phyloP scores from a whole-genome alignment of 2,329 filamentous ascomycete species.

The Pseudogymnoascus sp. region DNA sequence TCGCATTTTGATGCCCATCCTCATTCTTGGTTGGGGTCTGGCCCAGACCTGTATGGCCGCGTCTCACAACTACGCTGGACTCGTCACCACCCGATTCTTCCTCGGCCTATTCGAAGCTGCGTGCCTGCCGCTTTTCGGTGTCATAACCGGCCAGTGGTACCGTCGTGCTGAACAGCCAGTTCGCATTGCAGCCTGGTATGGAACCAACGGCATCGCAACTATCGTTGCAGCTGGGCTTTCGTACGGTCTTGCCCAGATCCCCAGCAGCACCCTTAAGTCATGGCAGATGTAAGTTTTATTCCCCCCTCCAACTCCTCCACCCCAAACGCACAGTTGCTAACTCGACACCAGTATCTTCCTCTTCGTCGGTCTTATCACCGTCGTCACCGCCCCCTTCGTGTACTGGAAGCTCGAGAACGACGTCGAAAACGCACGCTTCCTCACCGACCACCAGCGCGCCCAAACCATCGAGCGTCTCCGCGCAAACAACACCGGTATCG shows the following conservation, averaged over 20 bases:
- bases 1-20: slow-evolving; percentile 46
- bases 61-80: slow-evolving; percentile 56
- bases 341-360: slow-evolving; percentile 60
- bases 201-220: slow-evolving; percentile 25
- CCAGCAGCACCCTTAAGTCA: slow-evolving; percentile 35
- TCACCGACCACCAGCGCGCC: slow-evolving; percentile 58
- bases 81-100: slow-evolving; percentile 77
- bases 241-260: slow-evolving; percentile 31
- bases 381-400: slow-evolving; percentile 47
- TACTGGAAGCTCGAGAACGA: slow-evolving; percentile 55
- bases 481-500: slow-evolving; percentile 67
- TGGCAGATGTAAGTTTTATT: slow-evolving; percentile 24
- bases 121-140: slow-evolving; percentile 31
- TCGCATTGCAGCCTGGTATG: slow-evolving; percentile 29
- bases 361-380: slow-evolving; percentile 53
- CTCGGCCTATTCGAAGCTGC: slow-evolving; percentile 67
- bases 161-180: slow-evolving; percentile 31
- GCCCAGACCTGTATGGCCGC: slow-evolving; percentile 40
- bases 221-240: slow-evolving; percentile 26
- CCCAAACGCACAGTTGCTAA: slow-evolving; percentile 32
- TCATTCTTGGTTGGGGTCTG: slow-evolving; percentile 41
- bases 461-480: slow-evolving; percentile 65
- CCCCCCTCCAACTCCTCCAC: slow-evolving; percentile 41
- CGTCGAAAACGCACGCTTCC: slow-evolving; percentile 37
- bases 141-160: slow-evolving; percentile 34